phyloP scores from a whole-genome alignment of 164 flowering plant genomes.

The Platanus orientalis region DNA sequence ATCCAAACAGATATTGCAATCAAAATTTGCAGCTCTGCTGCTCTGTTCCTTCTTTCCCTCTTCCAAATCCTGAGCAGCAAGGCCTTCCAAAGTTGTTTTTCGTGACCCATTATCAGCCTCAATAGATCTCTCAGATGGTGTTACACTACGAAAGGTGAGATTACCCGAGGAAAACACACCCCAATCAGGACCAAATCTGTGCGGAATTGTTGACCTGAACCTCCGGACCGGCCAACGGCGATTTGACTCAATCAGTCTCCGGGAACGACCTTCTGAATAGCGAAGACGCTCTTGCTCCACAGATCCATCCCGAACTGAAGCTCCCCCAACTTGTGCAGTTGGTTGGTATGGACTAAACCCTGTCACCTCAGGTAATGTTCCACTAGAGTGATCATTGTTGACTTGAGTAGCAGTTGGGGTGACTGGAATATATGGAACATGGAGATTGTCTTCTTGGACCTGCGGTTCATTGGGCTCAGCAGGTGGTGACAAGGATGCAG shows the following conservation, averaged over 20 bases:
- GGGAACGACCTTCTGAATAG: constrained; percentile 17
- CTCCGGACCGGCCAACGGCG: constrained; percentile 18
- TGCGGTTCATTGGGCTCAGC: not conserved
- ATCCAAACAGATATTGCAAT: constrained; percentile 36
- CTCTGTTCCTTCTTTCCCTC: constrained; percentile 20
- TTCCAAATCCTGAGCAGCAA: constrained; percentile 6
- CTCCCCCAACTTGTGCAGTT: not conserved
- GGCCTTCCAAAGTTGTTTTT: constrained; percentile 12
- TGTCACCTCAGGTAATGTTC: not conserved
- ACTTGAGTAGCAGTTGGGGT: not conserved
- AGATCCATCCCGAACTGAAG: constrained; percentile 2
- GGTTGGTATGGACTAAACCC: constrained; percentile 5
- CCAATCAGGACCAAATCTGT: constrained; percentile 10
- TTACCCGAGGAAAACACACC: constrained; percentile 3
- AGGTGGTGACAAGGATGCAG: constrained; percentile 3
- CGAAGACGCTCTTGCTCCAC: constrained; percentile 9
- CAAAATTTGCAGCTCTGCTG: constrained; percentile 20
- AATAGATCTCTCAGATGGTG: constrained; percentile 12
- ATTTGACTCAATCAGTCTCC: constrained; percentile 21
- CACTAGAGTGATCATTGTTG: constrained; percentile 1
- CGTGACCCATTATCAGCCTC: constrained; percentile 10
- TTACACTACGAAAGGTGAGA: constrained; percentile 5
- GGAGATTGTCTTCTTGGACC: constrained; percentile 8
- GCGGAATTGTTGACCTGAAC: constrained; percentile 18
- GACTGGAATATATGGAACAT: constrained; percentile 12